Evolutionary conservation across 139 green algal genomes (phyloP).

Genomic region (Chlamydomonas incerta): DNA sequence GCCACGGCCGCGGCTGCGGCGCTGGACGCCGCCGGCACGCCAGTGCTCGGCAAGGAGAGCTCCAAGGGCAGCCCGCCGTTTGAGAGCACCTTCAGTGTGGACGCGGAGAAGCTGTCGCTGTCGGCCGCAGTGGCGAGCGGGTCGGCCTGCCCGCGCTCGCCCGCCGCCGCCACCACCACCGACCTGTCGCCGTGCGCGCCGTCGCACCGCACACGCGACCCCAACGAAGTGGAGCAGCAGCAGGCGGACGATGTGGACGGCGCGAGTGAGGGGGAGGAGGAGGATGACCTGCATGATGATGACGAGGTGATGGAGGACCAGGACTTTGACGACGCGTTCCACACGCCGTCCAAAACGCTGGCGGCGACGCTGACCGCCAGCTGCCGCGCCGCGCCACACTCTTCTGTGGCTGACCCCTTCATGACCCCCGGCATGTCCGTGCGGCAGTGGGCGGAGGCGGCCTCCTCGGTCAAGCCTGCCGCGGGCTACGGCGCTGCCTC

Average conservation of each 20-base stretch:
- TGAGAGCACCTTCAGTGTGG: background rate
- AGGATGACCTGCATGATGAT: background rate
- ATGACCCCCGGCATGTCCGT: background rate
- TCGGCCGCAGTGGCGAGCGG: background rate
- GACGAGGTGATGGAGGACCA: background rate
- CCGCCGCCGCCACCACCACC: background rate
- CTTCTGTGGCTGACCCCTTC: background rate
- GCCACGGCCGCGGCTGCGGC: too few relatives aligned
- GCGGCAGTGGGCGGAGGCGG: background rate
- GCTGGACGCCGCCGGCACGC: background rate
- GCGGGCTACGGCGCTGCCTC: too few relatives aligned
- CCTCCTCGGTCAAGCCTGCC: background rate
- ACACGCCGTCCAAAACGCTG: background rate
- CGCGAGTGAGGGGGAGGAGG: too few relatives aligned
- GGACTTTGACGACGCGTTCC: background rate
- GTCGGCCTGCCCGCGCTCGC: background rate
- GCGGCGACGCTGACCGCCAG: background rate
- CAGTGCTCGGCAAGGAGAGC: background rate
- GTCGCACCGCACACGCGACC: background rate
- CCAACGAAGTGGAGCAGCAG: background rate
- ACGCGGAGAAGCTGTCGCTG: background rate
- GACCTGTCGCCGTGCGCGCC: background rate
- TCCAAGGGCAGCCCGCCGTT: background rate
- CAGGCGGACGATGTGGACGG: background rate
- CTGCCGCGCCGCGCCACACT: background rate